Percentiles rank a stretch among this genome's conserved stretches.
These are phyloP conservation scores for Parastagonospora avenae DNA, from an alignment of 2,329 filamentous ascomycete genomes.

Conservation along the genomic window DNA sequence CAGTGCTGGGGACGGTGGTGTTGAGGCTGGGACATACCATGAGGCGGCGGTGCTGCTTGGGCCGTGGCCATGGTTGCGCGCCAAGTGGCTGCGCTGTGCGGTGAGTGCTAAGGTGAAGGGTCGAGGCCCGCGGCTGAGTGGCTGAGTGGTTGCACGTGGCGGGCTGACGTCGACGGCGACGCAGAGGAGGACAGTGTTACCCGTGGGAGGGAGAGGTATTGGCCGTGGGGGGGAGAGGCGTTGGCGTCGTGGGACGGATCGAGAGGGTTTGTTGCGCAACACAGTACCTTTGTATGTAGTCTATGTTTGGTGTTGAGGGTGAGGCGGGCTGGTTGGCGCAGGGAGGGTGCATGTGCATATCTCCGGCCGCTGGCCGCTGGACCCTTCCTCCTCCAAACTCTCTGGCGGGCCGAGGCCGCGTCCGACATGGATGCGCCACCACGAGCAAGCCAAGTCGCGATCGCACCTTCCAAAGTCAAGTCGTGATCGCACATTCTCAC, in stretches of 20 bases:
- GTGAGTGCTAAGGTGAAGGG: not conserved
- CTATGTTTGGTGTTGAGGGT: not conserved
- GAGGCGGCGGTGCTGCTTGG: slow-evolving; percentile 50
- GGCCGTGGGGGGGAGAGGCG: not conserved
- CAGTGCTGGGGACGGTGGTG: slow-evolving; percentile 18
- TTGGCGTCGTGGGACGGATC: too few relatives aligned
- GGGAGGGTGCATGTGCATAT: slow-evolving; percentile 9
- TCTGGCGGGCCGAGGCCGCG: too few relatives aligned
- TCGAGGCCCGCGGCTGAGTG: not conserved
- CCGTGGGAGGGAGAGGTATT: not conserved
- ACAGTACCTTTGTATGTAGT: not conserved
- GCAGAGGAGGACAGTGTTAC: too few relatives aligned
- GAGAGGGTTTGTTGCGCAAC: not conserved
- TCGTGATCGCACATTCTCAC: too few relatives aligned
- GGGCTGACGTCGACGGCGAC: slow-evolving; percentile 16
- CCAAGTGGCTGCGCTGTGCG: too few relatives aligned
- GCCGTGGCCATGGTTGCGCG: slow-evolving; percentile 50
- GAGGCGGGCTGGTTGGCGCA: too few relatives aligned
- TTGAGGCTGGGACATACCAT: slow-evolving; percentile 43
- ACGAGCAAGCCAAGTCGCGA: too few relatives aligned
- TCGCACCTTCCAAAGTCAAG: too few relatives aligned
- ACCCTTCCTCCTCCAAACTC: slow-evolving; percentile 14
- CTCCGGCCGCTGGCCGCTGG: slow-evolving; percentile 11
- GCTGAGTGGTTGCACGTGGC: slow-evolving; percentile 13
- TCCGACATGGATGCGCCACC: too few relatives aligned